Base-by-base conservation (phyloP, 495 filamentous ascomycete species). In the Penicillium paradoxum region DNA sequence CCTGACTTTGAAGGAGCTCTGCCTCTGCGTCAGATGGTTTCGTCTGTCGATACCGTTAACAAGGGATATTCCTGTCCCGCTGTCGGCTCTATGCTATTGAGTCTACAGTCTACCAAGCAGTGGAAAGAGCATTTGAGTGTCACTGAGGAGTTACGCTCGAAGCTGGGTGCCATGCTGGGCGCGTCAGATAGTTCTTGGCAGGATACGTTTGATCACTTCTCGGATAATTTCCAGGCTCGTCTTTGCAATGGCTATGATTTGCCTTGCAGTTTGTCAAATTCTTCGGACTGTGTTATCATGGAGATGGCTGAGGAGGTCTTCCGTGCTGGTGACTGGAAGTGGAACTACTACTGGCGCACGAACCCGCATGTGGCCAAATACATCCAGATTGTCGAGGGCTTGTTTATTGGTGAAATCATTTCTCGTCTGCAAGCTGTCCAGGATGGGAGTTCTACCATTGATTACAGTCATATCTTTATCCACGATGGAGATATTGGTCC, bases 311-410 rank as follows among this genome's bases (percentile, higher is more conserved):
- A 73, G 2, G 66, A 71, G 51, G 70, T 68, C 19, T 75, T 75
- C 57, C 71, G 73, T 34, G 73, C 70, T 14, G 73, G 73, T 11
- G 73, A 75, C 40, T 75, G 73, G 73, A 66, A 71, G 45, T 75
- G 71, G 68, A 74, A 75, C 40, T 75, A 73, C 58, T 75, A 68
- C 56, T 75, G 70, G 69, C 67, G 73, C 11, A 46, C 58, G 13
- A 74, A 70, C 38, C 56, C 58, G 8, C 58, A 74, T 44, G 71
- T 62, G 13, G 60, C 47, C 9, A 63, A 60, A 37, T 75, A 75
- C 27, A 74, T 75, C 51, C 68, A 69, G 47, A 55, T 68, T 3
- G 66, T 72, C 6, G 67, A 73, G 46, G 71, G 73, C 9, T 55
- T 74, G 29, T 75, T 75, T 36, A 70, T 75, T 27, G 65, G 63